Percentiles rank a stretch among this genome's conserved stretches.
These are phyloP conservation scores for Stropharia rugosoannulata DNA, from an alignment of 768 basidiomycete species.

Conservation along the genomic window DNA sequence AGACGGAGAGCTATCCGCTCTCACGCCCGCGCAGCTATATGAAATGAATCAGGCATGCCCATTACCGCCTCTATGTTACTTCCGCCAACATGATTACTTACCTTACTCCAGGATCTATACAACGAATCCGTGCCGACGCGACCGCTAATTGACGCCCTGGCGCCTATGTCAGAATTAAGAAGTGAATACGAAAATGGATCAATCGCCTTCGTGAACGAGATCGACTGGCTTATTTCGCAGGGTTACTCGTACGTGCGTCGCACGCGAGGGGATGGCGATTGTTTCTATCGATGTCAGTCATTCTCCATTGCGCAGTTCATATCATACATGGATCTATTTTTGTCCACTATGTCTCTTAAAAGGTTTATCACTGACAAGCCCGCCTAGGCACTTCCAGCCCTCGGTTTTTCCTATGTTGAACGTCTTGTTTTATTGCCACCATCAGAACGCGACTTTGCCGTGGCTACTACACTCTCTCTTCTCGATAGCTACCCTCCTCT, in stretches of 20 bases:
- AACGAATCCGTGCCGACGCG: conserved; percentile 37
- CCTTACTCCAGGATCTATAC: conserved; percentile 24
- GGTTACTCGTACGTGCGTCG: conserved; percentile 71
- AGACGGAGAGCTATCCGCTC: conserved; percentile 9
- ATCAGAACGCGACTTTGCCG: conserved; percentile 42
- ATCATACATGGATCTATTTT: background rate
- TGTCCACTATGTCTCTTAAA: background rate
- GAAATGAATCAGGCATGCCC: conserved; percentile 24
- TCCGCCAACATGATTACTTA: background rate
- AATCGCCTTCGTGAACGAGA: conserved; percentile 64
- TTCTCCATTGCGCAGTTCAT: background rate
- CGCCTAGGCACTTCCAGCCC: conserved; percentile 43
- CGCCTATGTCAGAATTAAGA: conserved; percentile 53
- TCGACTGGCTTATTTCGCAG: conserved; percentile 61
- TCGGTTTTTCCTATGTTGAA: conserved; percentile 81
- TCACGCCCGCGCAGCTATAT: conserved; percentile 21
- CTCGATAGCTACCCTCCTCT: conserved; percentile 48
- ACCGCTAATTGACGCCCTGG: conserved; percentile 55
- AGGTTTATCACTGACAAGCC: background rate
- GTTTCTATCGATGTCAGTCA: conserved; percentile 83
- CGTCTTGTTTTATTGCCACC: conserved; percentile 57
- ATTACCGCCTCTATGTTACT: background rate
- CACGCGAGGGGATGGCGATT: conserved; percentile 85
- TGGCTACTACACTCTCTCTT: conserved; percentile 48
- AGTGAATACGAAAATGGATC: conserved; percentile 67